These are phyloP conservation scores for Potentilla sterilis DNA, from an alignment of 306 rosid species.

Conservation along the genomic window DNA sequence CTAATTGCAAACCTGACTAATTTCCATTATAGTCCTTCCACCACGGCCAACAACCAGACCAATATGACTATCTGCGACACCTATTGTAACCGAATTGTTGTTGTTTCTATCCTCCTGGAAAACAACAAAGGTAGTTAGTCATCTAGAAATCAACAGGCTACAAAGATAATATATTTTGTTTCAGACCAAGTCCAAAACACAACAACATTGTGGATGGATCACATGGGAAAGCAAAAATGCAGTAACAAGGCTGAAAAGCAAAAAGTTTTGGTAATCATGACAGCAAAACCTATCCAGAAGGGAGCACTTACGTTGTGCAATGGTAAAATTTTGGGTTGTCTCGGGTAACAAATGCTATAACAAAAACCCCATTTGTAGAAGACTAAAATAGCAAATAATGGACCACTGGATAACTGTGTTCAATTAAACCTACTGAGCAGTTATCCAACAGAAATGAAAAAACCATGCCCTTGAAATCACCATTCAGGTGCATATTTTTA, in stretches of 20 bases:
- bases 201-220: neutral
- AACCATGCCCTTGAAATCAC: neutral
- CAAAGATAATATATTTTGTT: neutral
- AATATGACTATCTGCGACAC: constrained; percentile 80
- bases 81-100: constrained; percentile 83
- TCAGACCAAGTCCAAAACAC: neutral
- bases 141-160: neutral
- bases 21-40: constrained; percentile 89
- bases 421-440: neutral
- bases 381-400: neutral
- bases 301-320: neutral
- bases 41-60: constrained; percentile 99
- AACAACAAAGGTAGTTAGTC: constrained; percentile 20
- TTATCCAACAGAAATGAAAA: neutral
- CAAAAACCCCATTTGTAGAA: neutral
- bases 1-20: constrained; percentile 73
- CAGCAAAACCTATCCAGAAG: neutral
- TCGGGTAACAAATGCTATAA: neutral
- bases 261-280: neutral
- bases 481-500: neutral
- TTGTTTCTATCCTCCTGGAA: constrained; percentile 76
- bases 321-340: neutral
- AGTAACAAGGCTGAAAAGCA: neutral
- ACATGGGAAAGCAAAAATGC: neutral
- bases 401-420: neutral